Evolutionary conservation across 805 yeast species (phyloP).

Genomic region (Metschnikowia similis): DNA sequence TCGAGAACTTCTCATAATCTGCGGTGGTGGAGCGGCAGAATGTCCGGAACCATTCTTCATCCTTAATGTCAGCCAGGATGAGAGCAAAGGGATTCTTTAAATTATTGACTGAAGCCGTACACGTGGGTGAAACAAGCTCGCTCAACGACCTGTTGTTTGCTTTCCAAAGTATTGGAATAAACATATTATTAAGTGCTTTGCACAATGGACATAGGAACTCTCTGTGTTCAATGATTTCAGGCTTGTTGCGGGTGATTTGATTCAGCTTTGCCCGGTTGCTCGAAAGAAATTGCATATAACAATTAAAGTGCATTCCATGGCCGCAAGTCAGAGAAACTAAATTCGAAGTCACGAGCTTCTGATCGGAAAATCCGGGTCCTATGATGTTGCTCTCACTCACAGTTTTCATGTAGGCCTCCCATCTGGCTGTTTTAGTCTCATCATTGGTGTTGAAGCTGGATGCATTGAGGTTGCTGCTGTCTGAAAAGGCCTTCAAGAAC

Average conservation of each 20-base stretch:
- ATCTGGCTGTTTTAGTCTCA: constrained; percentile 21
- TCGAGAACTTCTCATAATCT: constrained; percentile 23
- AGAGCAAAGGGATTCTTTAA: constrained; percentile 13
- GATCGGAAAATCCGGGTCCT: constrained; percentile 69
- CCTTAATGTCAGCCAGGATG: constrained; percentile 13
- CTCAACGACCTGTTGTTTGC: constrained; percentile 37
- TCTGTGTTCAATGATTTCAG: constrained; percentile 64
- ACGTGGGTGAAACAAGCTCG: constrained; percentile 15
- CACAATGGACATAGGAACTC: constrained; percentile 90
- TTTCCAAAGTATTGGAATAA: constrained; percentile 70
- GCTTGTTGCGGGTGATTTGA: constrained; percentile 78
- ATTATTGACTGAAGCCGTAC: constrained; percentile 1
- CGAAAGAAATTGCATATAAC: constrained; percentile 62
- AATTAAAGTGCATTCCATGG: constrained; percentile 85
- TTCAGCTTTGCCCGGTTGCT: constrained; percentile 53
- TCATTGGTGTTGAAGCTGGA: constrained; percentile 12
- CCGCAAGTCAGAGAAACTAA: constrained; percentile 76
- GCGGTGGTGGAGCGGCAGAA: constrained; percentile 19
- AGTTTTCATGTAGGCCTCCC: constrained; percentile 35
- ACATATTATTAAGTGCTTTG: constrained; percentile 77
- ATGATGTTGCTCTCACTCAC: constrained; percentile 40
- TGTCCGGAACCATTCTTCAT: constrained; percentile 23
- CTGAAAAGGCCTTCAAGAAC: constrained; percentile 61
- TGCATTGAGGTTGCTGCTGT: constrained; percentile 30
- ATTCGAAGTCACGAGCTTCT: constrained; percentile 35